Evolutionary conservation across 352 stramenopile species (phyloP).

Genomic region (Globisporangium cederbergense): DNA sequence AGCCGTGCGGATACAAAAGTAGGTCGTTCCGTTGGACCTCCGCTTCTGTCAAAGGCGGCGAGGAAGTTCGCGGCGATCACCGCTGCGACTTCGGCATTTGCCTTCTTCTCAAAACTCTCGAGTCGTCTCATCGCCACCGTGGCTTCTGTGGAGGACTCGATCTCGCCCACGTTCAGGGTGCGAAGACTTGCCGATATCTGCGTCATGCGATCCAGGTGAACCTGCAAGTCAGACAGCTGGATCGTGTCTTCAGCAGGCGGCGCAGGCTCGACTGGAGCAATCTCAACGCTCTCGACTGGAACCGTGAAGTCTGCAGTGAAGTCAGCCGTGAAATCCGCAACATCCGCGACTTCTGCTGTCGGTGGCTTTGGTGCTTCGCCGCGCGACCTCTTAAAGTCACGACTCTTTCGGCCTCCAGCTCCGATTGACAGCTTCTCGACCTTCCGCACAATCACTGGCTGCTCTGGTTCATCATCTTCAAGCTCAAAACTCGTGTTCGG

Average conservation of each 20-base stretch:
- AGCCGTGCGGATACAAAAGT: conserved; percentile 9
- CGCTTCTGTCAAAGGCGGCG: conserved; percentile 34
- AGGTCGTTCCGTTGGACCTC: conserved; percentile 11
- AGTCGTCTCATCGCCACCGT: conserved; percentile 45
- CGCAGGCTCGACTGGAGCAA: not conserved
- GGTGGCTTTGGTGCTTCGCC: conserved; percentile 7
- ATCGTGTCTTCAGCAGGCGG: conserved; percentile 22
- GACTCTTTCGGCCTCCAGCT: conserved; percentile 33
- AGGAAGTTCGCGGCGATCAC: conserved; percentile 59
- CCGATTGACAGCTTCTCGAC: conserved; percentile 41
- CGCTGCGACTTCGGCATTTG: conserved; percentile 45
- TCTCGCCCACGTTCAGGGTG: conserved; percentile 37
- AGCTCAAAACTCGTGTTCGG: conserved; percentile 14
- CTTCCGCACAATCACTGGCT: conserved; percentile 48
- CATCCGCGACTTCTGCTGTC: conserved; percentile 23
- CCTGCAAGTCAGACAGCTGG: conserved; percentile 61
- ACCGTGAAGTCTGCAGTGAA: conserved; percentile 23
- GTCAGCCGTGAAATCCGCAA: conserved; percentile 21
- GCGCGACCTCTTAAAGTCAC: conserved; percentile 14
- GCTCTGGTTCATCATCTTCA: conserved; percentile 17
- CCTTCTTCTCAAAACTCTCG: conserved; percentile 49
- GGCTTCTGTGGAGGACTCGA: conserved; percentile 43
- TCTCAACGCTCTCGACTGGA: conserved; percentile 7
- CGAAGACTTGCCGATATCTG: conserved; percentile 59
- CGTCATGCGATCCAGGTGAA: conserved; percentile 76